Evolutionary conservation across 257 asterid species (phyloP), one percentile per base, ranked within the genome.

Genomic region (Knoxia roxburghii): DNA sequence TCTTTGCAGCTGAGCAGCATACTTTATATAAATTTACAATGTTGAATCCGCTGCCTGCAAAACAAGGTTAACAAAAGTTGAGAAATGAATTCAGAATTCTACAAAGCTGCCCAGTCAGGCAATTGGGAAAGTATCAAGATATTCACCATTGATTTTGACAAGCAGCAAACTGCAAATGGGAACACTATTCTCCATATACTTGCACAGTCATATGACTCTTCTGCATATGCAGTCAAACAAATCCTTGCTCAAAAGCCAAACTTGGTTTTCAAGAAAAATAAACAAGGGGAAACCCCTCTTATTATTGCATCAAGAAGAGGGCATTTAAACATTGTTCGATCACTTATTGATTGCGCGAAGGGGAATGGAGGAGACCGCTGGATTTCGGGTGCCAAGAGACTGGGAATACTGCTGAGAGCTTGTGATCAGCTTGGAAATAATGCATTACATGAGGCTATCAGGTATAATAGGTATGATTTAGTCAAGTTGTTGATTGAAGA

Each of bases 371-470:
- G n/a, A n/a, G n/a, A 39, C 9, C 6, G 11, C 11, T 1, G 45
- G 45, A 39, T 39, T 39, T 39, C 45, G 12, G 49, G 49, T 20
- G 14, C 49, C 4, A 14, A 43, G 3, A 43, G 49, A 43, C 30
- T 29, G 20, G 13, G 13, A 46, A 15, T 32, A 37, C 0, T 68
- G 70, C 32, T 72, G 18, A 48, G 58, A 14, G 24, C 58, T 14
- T 10, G 12, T 6, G 37, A 64, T 20, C 8, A 18, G 11, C 15
- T 52, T 9, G 76, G 76, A 64, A 50, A 64, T 41, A 53, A 37
- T 20, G 76, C 60, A 51, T 57, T 71, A 35, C 48, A 71, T 20
- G 58, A 63, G 35, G 75, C 75, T 11, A 68, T 33, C 5, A 15
- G 9, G 15, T 9, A 55, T 32, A 15, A 17, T 6, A 35, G 20